Evolutionary conservation across 1,139 yeast genomes (phyloP).

Genomic region (Pneumocystis carinii): DNA sequence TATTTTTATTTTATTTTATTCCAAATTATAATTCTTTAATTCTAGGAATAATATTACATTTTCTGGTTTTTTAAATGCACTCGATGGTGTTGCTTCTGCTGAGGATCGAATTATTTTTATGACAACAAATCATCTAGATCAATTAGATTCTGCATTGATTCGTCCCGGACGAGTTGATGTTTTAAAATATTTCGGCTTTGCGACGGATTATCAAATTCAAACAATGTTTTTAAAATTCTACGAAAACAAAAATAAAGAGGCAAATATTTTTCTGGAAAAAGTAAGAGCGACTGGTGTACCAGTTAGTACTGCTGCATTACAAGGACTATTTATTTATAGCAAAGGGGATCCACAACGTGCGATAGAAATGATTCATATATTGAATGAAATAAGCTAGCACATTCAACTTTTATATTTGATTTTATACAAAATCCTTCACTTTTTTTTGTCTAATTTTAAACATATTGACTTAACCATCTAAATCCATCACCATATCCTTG

Average conservation of each 20-base stretch:
- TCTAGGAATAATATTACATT: constrained; percentile 73
- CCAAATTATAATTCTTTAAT: constrained; percentile 25
- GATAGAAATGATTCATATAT: constrained; percentile 37
- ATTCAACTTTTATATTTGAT: neutral
- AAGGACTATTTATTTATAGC: constrained; percentile 87
- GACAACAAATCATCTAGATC: constrained; percentile 97
- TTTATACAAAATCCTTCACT: neutral
- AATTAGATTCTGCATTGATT: constrained; percentile 55
- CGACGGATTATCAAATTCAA: constrained; percentile 42
- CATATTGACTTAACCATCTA: constrained; percentile 46
- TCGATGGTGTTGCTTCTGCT: constrained; percentile 97
- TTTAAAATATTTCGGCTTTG: constrained; percentile 26
- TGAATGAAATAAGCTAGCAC: neutral
- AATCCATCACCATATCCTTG: constrained; percentile 85
- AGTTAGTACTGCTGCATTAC: constrained; percentile 86
- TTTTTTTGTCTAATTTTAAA: constrained; percentile 2
- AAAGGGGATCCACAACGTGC: constrained; percentile 74
- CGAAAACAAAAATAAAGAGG: constrained; percentile 44
- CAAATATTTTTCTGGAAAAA: constrained; percentile 45
- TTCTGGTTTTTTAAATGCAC: constrained; percentile 80
- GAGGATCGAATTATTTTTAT: constrained; percentile 92
- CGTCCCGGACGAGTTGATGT: constrained; percentile 93
- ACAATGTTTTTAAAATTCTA: constrained; percentile 77
- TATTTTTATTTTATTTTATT: neutral
- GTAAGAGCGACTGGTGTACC: constrained; percentile 38